Base-by-base conservation (phyloP, 805 yeast species). In the Metschnikowia drakensbergensis region DNA sequence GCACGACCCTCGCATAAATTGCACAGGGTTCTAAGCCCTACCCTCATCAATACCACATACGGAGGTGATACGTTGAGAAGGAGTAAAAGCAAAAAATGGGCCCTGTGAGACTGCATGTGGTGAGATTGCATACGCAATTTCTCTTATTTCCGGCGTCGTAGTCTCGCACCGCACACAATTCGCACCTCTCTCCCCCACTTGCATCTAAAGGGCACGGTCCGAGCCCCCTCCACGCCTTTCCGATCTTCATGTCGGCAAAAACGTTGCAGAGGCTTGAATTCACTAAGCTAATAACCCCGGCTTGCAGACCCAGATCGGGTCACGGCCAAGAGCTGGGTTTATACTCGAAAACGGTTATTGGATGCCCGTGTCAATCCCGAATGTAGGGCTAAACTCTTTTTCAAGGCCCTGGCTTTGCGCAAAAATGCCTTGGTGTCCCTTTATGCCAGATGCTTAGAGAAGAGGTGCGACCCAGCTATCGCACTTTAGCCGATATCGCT, bases 401-500 rank as follows among this genome's bases (percentile, higher is more conserved):
- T 17, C 17, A 17, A 17, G 17, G 17, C 17, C 30, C 30, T 28
- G 6, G 30, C 30, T 8, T 28, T 28, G 30, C 30, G 30, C 8
- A 13, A 5, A 11, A n/a, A 22, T 9, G 40, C n/a, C 30, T 22
- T 10, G 40, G 23, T 26, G 6, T 26, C 22, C 3, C n/a, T 37
- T 9, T 13, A 28, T 25, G 39, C 39, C 23, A 26, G 39, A 37
- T 37, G 11, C n/a, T 6, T 26, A 5, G 22, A 7, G 26, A 23
- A 27, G 9, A n/a, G 17, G 26, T 37, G 39, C 39, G 6, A 37
- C 10, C 9, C 17, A 17, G 11, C 25, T 23, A 33, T 42, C 38
- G 32, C 31, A 29, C 9, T 34, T 42, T 42, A 42, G 38, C 38
- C 45, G 45, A 13, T 25, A 11, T 33, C 45, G 37, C 45, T 30